These are phyloP conservation scores for Boletus huronensis DNA, from an alignment of 768 basidiomycete species.

Conservation along the genomic window DNA sequence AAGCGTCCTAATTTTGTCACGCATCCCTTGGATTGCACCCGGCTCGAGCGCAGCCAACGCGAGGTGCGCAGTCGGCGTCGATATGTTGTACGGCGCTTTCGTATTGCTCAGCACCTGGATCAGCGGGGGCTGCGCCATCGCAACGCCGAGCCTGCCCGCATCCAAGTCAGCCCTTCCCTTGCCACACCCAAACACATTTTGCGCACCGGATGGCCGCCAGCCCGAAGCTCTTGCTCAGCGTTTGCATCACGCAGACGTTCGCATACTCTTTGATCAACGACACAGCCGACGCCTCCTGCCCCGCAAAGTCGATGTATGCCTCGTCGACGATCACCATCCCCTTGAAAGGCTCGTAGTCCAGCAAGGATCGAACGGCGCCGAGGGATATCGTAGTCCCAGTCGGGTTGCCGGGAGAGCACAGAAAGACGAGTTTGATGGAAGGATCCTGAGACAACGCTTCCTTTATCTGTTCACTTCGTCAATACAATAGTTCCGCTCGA, in stretches of 20 bases:
- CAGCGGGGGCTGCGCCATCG: conserved; percentile 83
- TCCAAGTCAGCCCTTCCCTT: background rate
- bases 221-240: conserved; percentile 94
- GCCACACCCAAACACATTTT: no score
- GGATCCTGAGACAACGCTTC: conserved; percentile 68
- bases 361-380: conserved; percentile 57
- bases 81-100: conserved; percentile 98
- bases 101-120: conserved; percentile 91
- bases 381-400: conserved; percentile 86
- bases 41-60: conserved; percentile 76
- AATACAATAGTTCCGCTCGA: background rate
- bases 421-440: conserved; percentile 84
- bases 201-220: conserved; percentile 89
- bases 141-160: conserved; percentile 74
- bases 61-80: conserved; percentile 81
- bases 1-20: conserved; percentile 57
- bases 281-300: conserved; percentile 56
- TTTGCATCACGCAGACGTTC: conserved; percentile 94
- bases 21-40: conserved; percentile 59
- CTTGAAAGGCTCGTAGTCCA: conserved; percentile 57
- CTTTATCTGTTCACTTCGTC: no score
- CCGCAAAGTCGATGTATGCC: conserved; percentile 94
- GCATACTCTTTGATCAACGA: conserved; percentile 74
- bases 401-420: conserved; percentile 97
- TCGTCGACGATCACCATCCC: conserved; percentile 88